phyloP scores from a whole-genome alignment of 257 asterid species.

The Solanum acaule region DNA sequence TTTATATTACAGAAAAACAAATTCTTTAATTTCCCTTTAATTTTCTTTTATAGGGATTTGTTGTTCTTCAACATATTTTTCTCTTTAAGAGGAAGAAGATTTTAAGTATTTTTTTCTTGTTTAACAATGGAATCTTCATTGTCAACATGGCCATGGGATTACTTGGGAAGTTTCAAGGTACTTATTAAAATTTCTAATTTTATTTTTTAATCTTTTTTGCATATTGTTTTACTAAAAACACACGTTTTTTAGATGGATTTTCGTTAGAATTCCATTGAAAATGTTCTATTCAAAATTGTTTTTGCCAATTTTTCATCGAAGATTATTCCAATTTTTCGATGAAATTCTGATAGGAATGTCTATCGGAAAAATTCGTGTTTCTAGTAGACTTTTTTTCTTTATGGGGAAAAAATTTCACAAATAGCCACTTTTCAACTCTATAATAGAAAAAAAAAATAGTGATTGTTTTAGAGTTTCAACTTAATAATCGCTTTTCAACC shows the following conservation, averaged over 20 bases:
- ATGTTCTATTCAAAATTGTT: too few relatives aligned
- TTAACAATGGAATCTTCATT: conserved; percentile 50
- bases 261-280: neutral
- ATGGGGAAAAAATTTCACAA: too few relatives aligned
- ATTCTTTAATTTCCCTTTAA: neutral
- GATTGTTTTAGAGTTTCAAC: neutral
- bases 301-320: neutral
- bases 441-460: neutral
- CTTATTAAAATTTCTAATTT: neutral
- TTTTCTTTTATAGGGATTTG: neutral
- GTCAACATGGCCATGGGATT: conserved; percentile 74
- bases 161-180: conserved; percentile 71
- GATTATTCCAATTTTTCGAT: neutral
- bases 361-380: neutral
- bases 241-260: too few relatives aligned
- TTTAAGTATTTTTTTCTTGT: neutral
- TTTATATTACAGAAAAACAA: neutral
- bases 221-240: neutral
- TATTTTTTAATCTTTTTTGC: neutral
- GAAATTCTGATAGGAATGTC: neutral
- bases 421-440: neutral
- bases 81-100: neutral
- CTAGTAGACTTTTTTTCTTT: neutral
- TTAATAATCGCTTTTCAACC: neutral
- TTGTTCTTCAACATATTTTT: neutral